Conservation (phyloP, 495 filamentous ascomycete genomes). For the Penicillium herquei region DNA sequence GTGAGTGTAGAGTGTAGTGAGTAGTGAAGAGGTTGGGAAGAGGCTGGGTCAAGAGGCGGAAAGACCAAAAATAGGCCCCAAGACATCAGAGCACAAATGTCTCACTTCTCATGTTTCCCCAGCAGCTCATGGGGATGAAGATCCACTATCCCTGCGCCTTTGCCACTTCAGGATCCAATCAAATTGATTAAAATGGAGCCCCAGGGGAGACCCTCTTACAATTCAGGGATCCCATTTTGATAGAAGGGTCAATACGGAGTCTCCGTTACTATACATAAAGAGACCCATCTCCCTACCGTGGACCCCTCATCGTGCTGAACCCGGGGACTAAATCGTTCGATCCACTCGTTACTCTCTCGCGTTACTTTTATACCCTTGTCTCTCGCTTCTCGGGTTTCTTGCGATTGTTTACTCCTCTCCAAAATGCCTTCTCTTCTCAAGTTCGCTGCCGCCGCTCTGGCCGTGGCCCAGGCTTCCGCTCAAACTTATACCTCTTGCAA, state of each 20-base stretch:
- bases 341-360: neutral
- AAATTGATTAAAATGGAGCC: neutral
- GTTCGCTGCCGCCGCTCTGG: conserved; percentile 34
- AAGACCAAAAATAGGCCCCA: too few relatives aligned
- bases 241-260: too few relatives aligned
- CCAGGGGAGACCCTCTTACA: neutral
- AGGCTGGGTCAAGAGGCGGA: too few relatives aligned
- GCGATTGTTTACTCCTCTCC: neutral
- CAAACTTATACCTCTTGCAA: conserved; percentile 49
- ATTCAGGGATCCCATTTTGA: too few relatives aligned
- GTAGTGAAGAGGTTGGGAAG: too few relatives aligned
- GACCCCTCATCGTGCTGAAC: neutral
- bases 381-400: neutral
- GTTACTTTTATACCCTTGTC: neutral
- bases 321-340: neutral
- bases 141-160: conserved; percentile 1
- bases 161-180: conserved; percentile 13
- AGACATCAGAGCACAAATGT: neutral
- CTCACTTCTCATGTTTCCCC: conserved; percentile 13
- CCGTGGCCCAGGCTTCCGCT: conserved; percentile 38
- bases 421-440: conserved; percentile 35
- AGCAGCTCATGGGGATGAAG: conserved; percentile 18
- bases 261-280: neutral
- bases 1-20: too few relatives aligned
- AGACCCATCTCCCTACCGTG: neutral